phyloP scores from a whole-genome alignment of 2,329 filamentous ascomycete species.

The Colletotrichum tabaci region DNA sequence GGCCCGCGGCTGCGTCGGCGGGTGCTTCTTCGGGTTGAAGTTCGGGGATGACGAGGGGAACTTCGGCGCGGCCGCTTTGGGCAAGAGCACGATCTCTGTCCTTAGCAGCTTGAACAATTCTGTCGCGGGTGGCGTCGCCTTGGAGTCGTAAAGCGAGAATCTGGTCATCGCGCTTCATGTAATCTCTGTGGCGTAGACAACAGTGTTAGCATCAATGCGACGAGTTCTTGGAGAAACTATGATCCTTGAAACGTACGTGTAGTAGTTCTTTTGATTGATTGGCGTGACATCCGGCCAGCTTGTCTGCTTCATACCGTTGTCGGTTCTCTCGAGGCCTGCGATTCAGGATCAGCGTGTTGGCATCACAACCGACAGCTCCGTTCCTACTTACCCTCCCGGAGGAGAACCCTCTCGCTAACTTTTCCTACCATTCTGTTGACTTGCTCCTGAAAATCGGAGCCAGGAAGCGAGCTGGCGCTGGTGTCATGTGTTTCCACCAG shows the following conservation, averaged over 20 bases:
- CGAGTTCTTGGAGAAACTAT: not conserved
- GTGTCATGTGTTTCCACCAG: conserved; percentile 21
- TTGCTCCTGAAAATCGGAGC: conserved; percentile 27
- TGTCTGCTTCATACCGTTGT: conserved; percentile 97
- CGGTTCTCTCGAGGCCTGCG: conserved; percentile 91
- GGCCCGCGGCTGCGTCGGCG: conserved; percentile 69
- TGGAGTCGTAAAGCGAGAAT: conserved; percentile 90
- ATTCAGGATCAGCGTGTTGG: conserved; percentile 38
- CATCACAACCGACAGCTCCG: conserved; percentile 10
- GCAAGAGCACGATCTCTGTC: conserved; percentile 90
- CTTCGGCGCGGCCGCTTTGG: conserved; percentile 78
- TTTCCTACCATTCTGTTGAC: conserved; percentile 70
- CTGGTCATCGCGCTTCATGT: conserved; percentile 98
- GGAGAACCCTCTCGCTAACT: conserved; percentile 76
- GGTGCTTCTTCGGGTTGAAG: conserved; percentile 72
- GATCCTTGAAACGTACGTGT: conserved; percentile 75
- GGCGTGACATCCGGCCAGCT: conserved; percentile 93
- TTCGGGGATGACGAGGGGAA: conserved; percentile 72
- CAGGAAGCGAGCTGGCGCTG: conserved; percentile 15
- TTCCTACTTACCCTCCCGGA: conserved; percentile 68
- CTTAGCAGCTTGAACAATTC: conserved; percentile 87
- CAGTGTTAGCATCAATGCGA: conserved; percentile 44
- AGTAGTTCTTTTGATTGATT: conserved; percentile 99
- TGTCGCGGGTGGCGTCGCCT: conserved; percentile 87
- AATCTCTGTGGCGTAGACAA: conserved; percentile 75